These are phyloP conservation scores for Vitis vinifera DNA, from an alignment of 164 flowering plant genomes.

Conservation along the genomic window ASM3070453v1 NC_081820.1:7082001-7082500, in stretches of 20 bases:
- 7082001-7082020: background rate
- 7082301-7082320: conserved; percentile 42
- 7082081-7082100: background rate
- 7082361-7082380: conserved; percentile 34
- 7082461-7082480: conserved; percentile 74
- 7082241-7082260: background rate
- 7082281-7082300: conserved; percentile 35
- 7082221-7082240: conserved; percentile 1
- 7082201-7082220: background rate
- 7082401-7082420: conserved; percentile 28
- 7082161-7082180: background rate
- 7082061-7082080: background rate
- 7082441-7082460: conserved; percentile 83
- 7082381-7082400: conserved; percentile 10
- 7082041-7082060: no score
- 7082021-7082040: no score
- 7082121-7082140: background rate
- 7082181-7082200: background rate
- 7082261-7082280: conserved; percentile 47
- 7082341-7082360: conserved; percentile 39
- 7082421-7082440: conserved; percentile 38
- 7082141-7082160: background rate
- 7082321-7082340: conserved; percentile 15
- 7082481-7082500: conserved; percentile 47
- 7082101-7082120: no score